phyloP scores from a whole-genome alignment of 805 yeast species.

The Lipomyces orientalis region DNA sequence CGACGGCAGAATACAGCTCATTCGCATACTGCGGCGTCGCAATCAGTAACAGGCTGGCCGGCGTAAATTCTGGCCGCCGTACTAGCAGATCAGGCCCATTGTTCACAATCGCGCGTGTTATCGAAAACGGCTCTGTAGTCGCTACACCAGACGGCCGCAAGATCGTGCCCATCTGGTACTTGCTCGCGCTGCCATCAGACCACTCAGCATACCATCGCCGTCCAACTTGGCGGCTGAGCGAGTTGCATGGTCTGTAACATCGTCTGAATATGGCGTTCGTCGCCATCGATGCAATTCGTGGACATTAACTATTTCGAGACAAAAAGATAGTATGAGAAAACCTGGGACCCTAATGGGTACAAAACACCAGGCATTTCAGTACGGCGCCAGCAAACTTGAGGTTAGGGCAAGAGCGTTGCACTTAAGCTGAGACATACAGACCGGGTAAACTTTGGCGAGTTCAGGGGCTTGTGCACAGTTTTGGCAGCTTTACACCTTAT shows the following conservation, averaged over 20 bases:
- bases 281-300: not conserved
- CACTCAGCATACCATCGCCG: not conserved
- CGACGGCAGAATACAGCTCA: slow-evolving; percentile 38
- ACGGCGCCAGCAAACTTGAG: no score
- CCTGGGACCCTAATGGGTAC: not conserved
- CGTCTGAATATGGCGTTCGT: not conserved
- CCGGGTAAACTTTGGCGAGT: no score
- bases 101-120: slow-evolving; percentile 3
- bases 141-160: slow-evolving; percentile 24
- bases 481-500: no score
- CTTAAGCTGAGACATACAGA: no score
- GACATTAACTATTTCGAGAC: no score
- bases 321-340: no score
- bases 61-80: slow-evolving; percentile 22
- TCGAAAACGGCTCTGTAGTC: slow-evolving; percentile 6
- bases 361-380: no score
- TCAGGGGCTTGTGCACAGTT: no score
- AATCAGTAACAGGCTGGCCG: slow-evolving; percentile 41
- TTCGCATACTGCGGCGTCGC: slow-evolving; percentile 47
- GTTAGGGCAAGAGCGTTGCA: no score
- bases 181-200: not conserved
- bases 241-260: not conserved
- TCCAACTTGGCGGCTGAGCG: not conserved
- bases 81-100: slow-evolving; percentile 9
- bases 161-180: slow-evolving; percentile 29